phyloP scores from a whole-genome alignment of 805 yeast species.

The Maudiozyma bulderi region DNA sequence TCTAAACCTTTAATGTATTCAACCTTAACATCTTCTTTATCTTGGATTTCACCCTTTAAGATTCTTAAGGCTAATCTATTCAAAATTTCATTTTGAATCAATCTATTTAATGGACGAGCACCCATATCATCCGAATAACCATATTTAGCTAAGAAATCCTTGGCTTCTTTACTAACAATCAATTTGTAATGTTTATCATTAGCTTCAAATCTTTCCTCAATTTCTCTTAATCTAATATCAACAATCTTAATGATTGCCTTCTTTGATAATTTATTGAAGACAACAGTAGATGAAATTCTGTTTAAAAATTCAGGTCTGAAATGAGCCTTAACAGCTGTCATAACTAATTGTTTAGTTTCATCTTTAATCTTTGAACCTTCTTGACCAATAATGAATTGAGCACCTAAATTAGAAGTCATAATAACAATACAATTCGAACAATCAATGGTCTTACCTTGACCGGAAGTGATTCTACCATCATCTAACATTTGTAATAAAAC shows the following conservation, averaged over 20 bases:
- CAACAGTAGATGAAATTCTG: conserved; percentile 87
- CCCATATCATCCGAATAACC: conserved; percentile 94
- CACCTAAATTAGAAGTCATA: conserved; percentile 96
- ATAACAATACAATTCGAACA: conserved; percentile 88
- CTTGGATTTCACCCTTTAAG: conserved; percentile 75
- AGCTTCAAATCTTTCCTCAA: conserved; percentile 72
- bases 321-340: conserved; percentile 75
- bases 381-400: conserved; percentile 71
- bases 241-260: conserved; percentile 91
- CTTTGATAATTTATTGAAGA: conserved; percentile 86
- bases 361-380: conserved; percentile 54
- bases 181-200: conserved; percentile 73
- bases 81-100: conserved; percentile 80
- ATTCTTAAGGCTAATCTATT: conserved; percentile 85
- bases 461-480: conserved; percentile 92
- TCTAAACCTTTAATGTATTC: conserved; percentile 30
- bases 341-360: conserved; percentile 64
- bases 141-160: conserved; percentile 69
- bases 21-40: conserved; percentile 77
- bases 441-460: conserved; percentile 87
- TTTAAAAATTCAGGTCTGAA: conserved; percentile 96
- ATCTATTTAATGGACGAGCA: conserved; percentile 90
- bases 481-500: conserved; percentile 86
- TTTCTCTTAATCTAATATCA: conserved; percentile 70
- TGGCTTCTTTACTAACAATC: conserved; percentile 64